Percentiles rank a stretch among this genome's conserved stretches.
These are phyloP conservation scores for Solanum hybrid DNA, from an alignment of 305 asterid species.

Conservation along the genomic window DNA sequence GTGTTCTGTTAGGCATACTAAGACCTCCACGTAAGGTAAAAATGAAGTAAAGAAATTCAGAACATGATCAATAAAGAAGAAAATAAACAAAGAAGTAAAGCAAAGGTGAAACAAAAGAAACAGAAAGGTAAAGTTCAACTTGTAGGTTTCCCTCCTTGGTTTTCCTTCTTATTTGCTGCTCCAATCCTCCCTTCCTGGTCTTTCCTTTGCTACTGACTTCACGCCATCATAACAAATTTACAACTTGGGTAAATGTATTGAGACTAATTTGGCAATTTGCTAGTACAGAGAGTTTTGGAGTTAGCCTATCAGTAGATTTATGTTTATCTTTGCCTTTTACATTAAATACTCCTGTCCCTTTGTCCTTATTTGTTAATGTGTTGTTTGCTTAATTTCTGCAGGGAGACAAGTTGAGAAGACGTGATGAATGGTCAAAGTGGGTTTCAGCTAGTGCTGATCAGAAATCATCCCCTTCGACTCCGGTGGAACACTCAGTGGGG, in stretches of 20 bases:
- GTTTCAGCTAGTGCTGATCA: conserved; percentile 26
- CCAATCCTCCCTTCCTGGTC: neutral
- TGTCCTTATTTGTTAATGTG: conserved; percentile 7
- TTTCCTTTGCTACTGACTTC: neutral
- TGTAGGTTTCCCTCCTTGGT: neutral
- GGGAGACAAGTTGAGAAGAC: conserved; percentile 72
- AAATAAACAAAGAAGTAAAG: neutral
- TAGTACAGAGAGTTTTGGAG: neutral
- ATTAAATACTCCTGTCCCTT: conserved; percentile 3
- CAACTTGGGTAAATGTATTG: neutral
- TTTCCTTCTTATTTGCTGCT: neutral
- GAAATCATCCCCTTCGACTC: conserved; percentile 23
- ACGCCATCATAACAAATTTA: neutral
- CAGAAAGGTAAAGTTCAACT: neutral
- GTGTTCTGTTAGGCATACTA: neutral
- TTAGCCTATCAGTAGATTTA: neutral
- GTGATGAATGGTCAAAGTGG: conserved; percentile 73
- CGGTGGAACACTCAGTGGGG: conserved; percentile 9
- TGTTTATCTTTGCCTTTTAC: neutral
- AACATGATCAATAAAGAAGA: neutral
- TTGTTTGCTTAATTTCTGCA: conserved; percentile 11
- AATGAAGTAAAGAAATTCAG: neutral
- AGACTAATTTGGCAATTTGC: neutral
- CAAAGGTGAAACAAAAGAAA: neutral
- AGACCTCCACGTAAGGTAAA: neutral